These are phyloP conservation scores for Fusarium virguliforme DNA, from an alignment of 2,329 filamentous ascomycete genomes.

Conservation along the genomic window DNA sequence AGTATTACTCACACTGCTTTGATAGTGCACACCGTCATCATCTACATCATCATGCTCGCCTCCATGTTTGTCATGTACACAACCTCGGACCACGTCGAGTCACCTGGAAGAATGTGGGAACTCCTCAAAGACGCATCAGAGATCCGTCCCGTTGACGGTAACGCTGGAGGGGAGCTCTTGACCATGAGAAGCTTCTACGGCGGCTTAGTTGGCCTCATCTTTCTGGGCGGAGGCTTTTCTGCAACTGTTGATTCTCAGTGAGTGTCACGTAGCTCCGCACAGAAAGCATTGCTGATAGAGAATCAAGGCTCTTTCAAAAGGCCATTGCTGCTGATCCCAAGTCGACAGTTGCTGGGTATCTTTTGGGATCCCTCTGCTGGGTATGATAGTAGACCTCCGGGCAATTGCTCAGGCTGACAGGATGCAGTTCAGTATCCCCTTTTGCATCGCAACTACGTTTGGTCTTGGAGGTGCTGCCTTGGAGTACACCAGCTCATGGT, in stretches of 20 bases:
- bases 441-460: slow-evolving; percentile 6
- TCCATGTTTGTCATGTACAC: slow-evolving; percentile 8
- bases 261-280: background rate
- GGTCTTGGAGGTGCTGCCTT: background rate
- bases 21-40: background rate
- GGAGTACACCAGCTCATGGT: background rate
- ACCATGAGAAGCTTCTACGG: background rate
- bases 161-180: background rate
- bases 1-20: background rate
- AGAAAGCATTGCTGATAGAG: background rate
- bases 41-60: background rate
- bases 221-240: background rate
- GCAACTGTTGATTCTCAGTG: background rate
- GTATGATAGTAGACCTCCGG: background rate
- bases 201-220: background rate
- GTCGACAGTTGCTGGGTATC: background rate
- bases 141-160: background rate
- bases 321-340: background rate
- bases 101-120: slow-evolving; percentile 1
- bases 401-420: background rate
- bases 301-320: background rate
- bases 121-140: background rate
- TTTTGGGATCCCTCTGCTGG: background rate
- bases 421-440: background rate
- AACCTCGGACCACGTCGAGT: background rate